Conservation (phyloP, 2,329 filamentous ascomycete species). For the Chrysoporthe austroafricana region DNA sequence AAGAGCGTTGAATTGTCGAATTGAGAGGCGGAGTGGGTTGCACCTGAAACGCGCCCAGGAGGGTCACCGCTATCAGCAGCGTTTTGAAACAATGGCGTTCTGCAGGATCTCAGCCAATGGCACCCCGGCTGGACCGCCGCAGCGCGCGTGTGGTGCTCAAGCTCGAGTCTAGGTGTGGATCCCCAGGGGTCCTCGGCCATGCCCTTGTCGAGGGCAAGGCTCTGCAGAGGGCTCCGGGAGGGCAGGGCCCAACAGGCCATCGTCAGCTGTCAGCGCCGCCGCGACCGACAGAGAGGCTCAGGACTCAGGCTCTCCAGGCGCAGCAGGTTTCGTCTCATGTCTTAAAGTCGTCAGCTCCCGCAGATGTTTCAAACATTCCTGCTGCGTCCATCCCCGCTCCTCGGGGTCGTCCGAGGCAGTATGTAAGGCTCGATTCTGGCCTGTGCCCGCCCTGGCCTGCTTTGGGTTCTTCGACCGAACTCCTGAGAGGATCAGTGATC, state of each 20-base stretch:
- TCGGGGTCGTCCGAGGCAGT: neutral
- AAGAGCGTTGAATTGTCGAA: slow-evolving; percentile 25
- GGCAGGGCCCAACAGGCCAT: slow-evolving; percentile 12
- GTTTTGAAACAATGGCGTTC: slow-evolving; percentile 31
- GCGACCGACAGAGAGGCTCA: slow-evolving; percentile 11
- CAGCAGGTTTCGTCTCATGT: slow-evolving; percentile 26
- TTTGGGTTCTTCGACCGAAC: neutral
- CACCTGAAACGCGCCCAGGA: slow-evolving; percentile 37
- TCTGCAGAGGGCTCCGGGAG: neutral
- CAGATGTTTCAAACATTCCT: slow-evolving; percentile 26
- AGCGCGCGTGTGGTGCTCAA: slow-evolving; percentile 6
- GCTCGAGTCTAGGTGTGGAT: slow-evolving; percentile 21
- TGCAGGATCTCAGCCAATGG: slow-evolving; percentile 26
- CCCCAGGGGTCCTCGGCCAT: slow-evolving; percentile 10
- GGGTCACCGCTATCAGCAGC: slow-evolving; percentile 30
- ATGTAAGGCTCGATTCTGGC: neutral
- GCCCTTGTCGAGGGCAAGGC: slow-evolving; percentile 7
- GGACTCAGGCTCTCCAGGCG: slow-evolving; percentile 14
- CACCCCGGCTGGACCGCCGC: neutral
- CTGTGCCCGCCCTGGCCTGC: neutral
- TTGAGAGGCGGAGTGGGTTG: slow-evolving; percentile 28
- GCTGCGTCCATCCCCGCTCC: slow-evolving; percentile 16
- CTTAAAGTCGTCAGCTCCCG: slow-evolving; percentile 14
- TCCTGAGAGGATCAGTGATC: slow-evolving; percentile 1
- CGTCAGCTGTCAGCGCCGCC: slow-evolving; percentile 24